phyloP scores from a whole-genome alignment of 805 yeast genomes.

The Saccharomycopsis javanensis region DNA sequence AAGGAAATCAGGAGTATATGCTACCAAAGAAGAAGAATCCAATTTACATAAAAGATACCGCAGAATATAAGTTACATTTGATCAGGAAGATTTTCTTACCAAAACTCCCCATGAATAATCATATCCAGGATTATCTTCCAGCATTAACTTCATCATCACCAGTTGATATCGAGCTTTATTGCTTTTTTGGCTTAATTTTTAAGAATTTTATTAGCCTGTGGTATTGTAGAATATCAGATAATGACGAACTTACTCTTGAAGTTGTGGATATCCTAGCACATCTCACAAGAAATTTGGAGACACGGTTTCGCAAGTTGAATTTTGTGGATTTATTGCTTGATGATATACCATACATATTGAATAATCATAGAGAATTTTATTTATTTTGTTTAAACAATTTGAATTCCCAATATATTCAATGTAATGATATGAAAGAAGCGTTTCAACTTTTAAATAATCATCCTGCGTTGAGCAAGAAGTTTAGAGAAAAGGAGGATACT shows the following conservation, averaged over 20 bases:
- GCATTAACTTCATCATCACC: slow-evolving; percentile 30
- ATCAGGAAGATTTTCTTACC: slow-evolving; percentile 25
- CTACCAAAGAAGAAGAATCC: not conserved
- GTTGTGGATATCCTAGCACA: slow-evolving; percentile 32
- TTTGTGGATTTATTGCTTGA: slow-evolving; percentile 33
- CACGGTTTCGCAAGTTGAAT: slow-evolving; percentile 26
- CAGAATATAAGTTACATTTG: slow-evolving; percentile 23
- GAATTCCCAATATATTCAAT: slow-evolving; percentile 28
- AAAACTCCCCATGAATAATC: slow-evolving; percentile 16
- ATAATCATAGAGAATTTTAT: slow-evolving; percentile 29
- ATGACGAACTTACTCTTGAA: slow-evolving; percentile 34
- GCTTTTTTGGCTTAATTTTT: slow-evolving; percentile 36
- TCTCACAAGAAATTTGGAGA: slow-evolving; percentile 32
- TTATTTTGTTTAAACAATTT: slow-evolving; percentile 24
- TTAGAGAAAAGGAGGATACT: slow-evolving; percentile 4
- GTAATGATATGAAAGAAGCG: slow-evolving; percentile 26
- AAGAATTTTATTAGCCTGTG: slow-evolving; percentile 39
- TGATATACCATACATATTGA: slow-evolving; percentile 34
- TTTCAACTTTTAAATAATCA: slow-evolving; percentile 30
- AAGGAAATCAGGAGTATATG: not conserved
- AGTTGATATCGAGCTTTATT: slow-evolving; percentile 38
- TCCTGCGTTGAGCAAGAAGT: slow-evolving; percentile 24
- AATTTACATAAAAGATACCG: slow-evolving; percentile 21
- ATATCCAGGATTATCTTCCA: slow-evolving; percentile 27
- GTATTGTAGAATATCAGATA: slow-evolving; percentile 35